Conservation (phyloP, 2,329 filamentous ascomycete species). For the Xylaria sp. region DNA sequence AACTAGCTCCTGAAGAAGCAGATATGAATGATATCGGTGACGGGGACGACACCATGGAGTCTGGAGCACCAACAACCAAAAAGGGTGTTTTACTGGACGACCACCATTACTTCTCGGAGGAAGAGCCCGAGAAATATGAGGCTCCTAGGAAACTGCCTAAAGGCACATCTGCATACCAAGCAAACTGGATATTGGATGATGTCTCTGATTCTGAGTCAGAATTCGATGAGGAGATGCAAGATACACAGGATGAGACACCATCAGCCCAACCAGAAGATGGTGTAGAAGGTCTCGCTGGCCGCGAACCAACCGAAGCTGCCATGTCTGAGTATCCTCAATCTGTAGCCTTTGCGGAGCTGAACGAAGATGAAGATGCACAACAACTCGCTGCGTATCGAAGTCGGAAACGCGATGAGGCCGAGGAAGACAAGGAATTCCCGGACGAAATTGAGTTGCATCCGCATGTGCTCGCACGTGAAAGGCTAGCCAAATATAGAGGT, state of each 20-base stretch:
- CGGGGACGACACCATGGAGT: conserved; percentile 39
- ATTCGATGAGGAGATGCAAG: conserved; percentile 61
- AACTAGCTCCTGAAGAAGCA: conserved; percentile 85
- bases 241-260: conserved; percentile 48
- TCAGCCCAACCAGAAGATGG: conserved; percentile 80
- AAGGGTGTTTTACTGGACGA: conserved; percentile 95
- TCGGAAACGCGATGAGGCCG: conserved; percentile 77
- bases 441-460: conserved; percentile 96
- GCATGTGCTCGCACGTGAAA: conserved; percentile 82
- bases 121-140: conserved; percentile 67
- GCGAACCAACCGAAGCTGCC: conserved; percentile 75
- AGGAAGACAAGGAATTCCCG: conserved; percentile 93
- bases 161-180: conserved; percentile 92
- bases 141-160: conserved; percentile 79
- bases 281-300: conserved; percentile 69
- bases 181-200: conserved; percentile 85
- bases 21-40: conserved; percentile 63
- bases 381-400: conserved; percentile 82
- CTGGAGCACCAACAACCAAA: conserved; percentile 59
- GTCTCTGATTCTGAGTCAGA: conserved; percentile 86
- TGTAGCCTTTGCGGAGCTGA: conserved; percentile 85
- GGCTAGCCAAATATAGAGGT: conserved; percentile 84
- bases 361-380: conserved; percentile 79
- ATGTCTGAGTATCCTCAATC: conserved; percentile 92
- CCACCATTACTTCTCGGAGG: conserved; percentile 97